These are phyloP conservation scores for Aspergillus sp. DNA, from an alignment of 2,329 filamentous ascomycete genomes.

Conservation along the genomic window DNA sequence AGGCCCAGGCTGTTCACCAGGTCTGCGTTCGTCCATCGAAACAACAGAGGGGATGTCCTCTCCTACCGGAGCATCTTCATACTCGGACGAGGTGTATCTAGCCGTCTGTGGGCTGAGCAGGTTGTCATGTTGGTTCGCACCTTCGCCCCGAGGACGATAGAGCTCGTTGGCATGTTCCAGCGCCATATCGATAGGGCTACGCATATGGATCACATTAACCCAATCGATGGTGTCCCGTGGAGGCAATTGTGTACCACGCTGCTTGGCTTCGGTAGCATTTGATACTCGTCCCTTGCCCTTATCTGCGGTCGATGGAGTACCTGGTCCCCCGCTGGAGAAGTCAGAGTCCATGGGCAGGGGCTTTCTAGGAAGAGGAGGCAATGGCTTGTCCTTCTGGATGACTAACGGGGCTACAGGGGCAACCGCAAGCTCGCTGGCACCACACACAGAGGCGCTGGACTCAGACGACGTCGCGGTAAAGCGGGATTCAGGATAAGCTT, in stretches of 20 bases:
- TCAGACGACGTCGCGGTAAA: too few species aligned
- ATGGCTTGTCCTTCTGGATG: neutral
- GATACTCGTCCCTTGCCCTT: neutral
- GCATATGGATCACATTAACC: neutral
- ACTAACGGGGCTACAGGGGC: neutral
- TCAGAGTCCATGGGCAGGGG: neutral
- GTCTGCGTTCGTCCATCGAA: too few species aligned
- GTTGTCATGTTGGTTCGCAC: constrained; percentile 4
- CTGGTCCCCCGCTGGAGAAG: too few species aligned
- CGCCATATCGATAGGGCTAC: neutral
- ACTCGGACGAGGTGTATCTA: constrained; percentile 10
- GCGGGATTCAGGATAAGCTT: neutral
- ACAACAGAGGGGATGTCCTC: neutral
- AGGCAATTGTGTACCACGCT: neutral
- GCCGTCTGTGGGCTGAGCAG: neutral
- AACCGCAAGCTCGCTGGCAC: too few species aligned
- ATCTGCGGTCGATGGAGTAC: neutral
- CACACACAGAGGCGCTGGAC: too few species aligned
- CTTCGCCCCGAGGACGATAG: neutral
- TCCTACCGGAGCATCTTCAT: neutral
- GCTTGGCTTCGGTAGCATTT: neutral
- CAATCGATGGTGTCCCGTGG: constrained; percentile 3
- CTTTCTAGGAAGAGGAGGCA: neutral
- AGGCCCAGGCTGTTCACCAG: neutral
- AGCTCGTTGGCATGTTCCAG: neutral